Evolutionary conservation across 805 yeast genomes (phyloP), one percentile per base, ranked within the genome.

Genomic region (Kluyveromyces nonfermentans): DNA sequence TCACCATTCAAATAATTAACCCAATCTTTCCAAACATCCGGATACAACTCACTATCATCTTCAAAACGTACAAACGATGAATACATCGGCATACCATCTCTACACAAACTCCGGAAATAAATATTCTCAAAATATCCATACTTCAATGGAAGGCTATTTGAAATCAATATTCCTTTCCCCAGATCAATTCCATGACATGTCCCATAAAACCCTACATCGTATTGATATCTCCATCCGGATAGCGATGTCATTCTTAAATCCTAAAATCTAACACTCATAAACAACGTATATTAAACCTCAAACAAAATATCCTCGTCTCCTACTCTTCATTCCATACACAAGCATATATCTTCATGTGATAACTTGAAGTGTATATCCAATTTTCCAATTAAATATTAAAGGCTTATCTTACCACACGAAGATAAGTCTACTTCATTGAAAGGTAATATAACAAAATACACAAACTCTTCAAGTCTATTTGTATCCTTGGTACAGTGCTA

Each of bases 1-100:
- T 59, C 60, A 15, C 54, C 45, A 5, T 42, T 44, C 1, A 73
- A 60, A 50, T 62, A 79, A 12, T 47, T 46, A 1, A 53, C 17
- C 89, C 89, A 83, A 20, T 77, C 72, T 2, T 53, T 44, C 3
- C 48, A 51, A 14, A 76, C 67, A 1, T 68, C 22, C 1, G 53
- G 45, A n/a, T 55, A 41, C 37, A 54, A 57, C 7, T 82, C 82
- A 5, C 77, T 60, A 1, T 67, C 47, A 0, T 46, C 30, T 0
- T 60, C 50, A 2, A 63, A 62, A 1, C 54, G 52, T 19, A 53
- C 59, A 40, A 63, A 64, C 1, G 70, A 53, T 9, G 68, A 63
- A 33, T 66, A 61, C 1, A 64, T 57, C 0, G 74, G 74, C 1
- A 49, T 52, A 0, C 48, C 49, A 12, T 52, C 47, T 39, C 59